Evolutionary conservation across 2,329 filamentous ascomycete genomes (phyloP).

Genomic region (Gremmenia infestans): DNA sequence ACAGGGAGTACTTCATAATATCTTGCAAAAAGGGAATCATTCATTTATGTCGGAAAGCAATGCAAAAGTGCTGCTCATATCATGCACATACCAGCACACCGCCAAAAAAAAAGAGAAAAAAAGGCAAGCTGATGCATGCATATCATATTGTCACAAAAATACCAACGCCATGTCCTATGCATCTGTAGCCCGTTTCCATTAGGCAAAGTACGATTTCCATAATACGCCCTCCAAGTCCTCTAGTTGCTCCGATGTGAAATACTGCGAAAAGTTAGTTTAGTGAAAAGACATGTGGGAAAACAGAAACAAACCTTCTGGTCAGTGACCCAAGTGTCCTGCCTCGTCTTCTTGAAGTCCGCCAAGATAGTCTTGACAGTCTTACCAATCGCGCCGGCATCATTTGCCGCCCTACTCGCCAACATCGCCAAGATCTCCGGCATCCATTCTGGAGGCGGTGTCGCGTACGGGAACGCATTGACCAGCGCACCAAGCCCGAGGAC

Average conservation of each 20-base stretch:
- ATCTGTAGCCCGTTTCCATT: slow-evolving; percentile 1
- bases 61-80: no score
- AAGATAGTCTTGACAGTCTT: slow-evolving; percentile 93
- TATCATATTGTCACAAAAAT: no score
- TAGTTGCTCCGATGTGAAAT: slow-evolving; percentile 86
- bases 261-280: slow-evolving; percentile 38
- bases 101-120: no score
- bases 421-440: slow-evolving; percentile 88
- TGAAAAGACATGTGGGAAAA: neutral
- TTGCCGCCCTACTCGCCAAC: slow-evolving; percentile 78
- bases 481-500: slow-evolving; percentile 87
- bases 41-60: no score
- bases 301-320: slow-evolving; percentile 81
- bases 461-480: slow-evolving; percentile 94
- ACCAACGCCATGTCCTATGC: neutral
- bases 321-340: slow-evolving; percentile 97
- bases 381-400: slow-evolving; percentile 85
- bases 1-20: no score
- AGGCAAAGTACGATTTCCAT: slow-evolving; percentile 97
- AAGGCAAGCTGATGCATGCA: no score
- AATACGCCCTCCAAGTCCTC: slow-evolving; percentile 94
- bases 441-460: slow-evolving; percentile 86
- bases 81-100: no score
- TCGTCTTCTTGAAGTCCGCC: slow-evolving; percentile 98
- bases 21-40: no score